Evolutionary conservation across 352 stramenopile species (phyloP).

Genomic region (Phytopythium montanum): DNA sequence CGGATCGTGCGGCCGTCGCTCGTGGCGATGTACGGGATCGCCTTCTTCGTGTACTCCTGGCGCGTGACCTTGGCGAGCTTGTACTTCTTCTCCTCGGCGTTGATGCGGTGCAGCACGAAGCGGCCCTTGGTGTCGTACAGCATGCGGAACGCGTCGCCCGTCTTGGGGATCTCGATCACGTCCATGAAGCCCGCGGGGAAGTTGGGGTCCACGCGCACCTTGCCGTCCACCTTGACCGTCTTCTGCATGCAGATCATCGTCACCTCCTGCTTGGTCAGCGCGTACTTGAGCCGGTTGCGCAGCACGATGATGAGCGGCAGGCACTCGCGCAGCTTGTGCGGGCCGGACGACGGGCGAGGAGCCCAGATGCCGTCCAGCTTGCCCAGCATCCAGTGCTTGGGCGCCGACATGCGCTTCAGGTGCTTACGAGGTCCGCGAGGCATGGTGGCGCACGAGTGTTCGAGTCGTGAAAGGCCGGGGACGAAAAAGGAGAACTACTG

Average conservation of each 20-base stretch:
- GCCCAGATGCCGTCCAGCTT: slow-evolving; percentile 92
- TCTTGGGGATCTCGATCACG: slow-evolving; percentile 97
- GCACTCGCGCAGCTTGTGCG: slow-evolving; percentile 98
- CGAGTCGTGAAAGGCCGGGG: slow-evolving; percentile 24
- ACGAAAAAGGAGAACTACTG: slow-evolving; percentile 64
- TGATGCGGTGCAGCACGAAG: slow-evolving; percentile 97
- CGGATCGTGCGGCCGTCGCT: slow-evolving; percentile 99
- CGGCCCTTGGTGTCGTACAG: slow-evolving; percentile 99
- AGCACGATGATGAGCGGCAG: slow-evolving; percentile 98
- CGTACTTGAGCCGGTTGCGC: slow-evolving; percentile 99
- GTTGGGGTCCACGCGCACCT: slow-evolving; percentile 96
- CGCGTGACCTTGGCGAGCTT: slow-evolving; percentile 99
- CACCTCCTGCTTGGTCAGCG: slow-evolving; percentile 97
- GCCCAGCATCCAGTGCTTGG: slow-evolving; percentile 89
- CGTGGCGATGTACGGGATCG: slow-evolving; percentile 98
- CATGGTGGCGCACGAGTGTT: slow-evolving; percentile 38
- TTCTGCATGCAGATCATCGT: slow-evolving; percentile 99
- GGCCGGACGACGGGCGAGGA: slow-evolving; percentile 93
- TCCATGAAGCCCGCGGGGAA: slow-evolving; percentile 99
- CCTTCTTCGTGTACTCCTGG: slow-evolving; percentile 95
- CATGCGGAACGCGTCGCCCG: slow-evolving; percentile 96
- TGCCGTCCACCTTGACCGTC: slow-evolving; percentile 97
- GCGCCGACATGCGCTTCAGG: slow-evolving; percentile 84
- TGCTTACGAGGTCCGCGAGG: slow-evolving; percentile 85
- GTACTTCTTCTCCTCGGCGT: slow-evolving; percentile 96